These are phyloP conservation scores for Mortierella sp. DNA, from an alignment of 371 early-diverging fungal genomes.

Conservation along the genomic window DNA sequence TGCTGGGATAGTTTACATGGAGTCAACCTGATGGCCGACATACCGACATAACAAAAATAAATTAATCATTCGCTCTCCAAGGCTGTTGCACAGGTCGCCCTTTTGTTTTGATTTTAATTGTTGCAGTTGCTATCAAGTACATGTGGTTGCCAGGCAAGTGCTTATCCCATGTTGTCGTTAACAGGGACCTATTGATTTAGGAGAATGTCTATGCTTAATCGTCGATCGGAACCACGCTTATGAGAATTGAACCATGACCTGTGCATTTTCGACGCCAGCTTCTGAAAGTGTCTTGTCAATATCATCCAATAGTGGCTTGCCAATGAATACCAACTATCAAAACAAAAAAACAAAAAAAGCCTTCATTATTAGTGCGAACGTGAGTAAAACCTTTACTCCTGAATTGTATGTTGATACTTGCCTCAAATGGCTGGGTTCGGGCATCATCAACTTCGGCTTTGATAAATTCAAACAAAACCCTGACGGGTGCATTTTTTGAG, in stretches of 20 bases:
- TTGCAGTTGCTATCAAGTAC: neutral
- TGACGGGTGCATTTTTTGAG: slow-evolving; percentile 73
- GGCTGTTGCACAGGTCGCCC: neutral
- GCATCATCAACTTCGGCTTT: slow-evolving; percentile 76
- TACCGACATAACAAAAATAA: too few relatives aligned
- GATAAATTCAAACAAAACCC: slow-evolving; percentile 75
- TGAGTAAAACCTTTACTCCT: neutral
- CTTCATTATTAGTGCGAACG: neutral
- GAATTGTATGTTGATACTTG: slow-evolving; percentile 30
- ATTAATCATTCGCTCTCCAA: neutral
- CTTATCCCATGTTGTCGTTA: neutral
- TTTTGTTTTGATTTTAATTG: neutral
- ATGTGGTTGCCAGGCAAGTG: neutral
- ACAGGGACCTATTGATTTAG: neutral
- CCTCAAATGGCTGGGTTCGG: slow-evolving; percentile 76
- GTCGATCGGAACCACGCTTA: neutral
- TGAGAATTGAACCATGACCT: slow-evolving; percentile 61
- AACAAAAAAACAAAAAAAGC: neutral
- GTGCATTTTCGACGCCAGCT: slow-evolving; percentile 75
- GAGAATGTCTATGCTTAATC: neutral
- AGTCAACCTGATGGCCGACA: too few relatives aligned
- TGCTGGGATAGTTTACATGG: too few relatives aligned
- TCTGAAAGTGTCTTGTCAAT: slow-evolving; percentile 74
- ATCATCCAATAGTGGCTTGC: slow-evolving; percentile 70
- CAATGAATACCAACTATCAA: slow-evolving; percentile 70